These are phyloP conservation scores for Ammopiptanthus mongolicus DNA, from an alignment of 306 rosid genomes.

Conservation along the genomic window DNA sequence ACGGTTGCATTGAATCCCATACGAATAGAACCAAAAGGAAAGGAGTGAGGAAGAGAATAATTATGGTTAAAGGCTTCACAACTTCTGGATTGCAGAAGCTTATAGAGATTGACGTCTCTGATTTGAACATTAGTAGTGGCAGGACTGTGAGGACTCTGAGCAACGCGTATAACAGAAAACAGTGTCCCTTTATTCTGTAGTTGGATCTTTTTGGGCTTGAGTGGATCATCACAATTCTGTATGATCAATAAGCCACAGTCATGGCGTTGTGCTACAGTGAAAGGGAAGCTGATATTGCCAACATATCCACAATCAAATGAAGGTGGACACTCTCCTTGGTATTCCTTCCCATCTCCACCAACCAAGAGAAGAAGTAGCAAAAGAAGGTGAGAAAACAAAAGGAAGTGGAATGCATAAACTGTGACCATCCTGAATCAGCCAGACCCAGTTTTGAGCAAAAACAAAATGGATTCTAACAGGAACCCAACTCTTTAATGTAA, in stretches of 20 bases:
- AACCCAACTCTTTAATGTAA: neutral
- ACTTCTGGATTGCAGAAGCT: neutral
- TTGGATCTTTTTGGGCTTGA: neutral
- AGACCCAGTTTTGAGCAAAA: neutral
- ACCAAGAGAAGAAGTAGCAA: conserved; percentile 15
- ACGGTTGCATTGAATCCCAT: neutral
- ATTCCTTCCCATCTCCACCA: neutral
- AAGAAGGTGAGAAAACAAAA: conserved; percentile 9
- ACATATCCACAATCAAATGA: conserved; percentile 31
- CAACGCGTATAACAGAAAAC: neutral
- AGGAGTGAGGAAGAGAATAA: conserved; percentile 12
- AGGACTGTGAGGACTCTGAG: neutral
- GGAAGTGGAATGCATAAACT: neutral
- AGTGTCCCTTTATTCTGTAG: neutral
- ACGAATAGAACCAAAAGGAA: neutral
- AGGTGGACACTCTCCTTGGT: neutral
- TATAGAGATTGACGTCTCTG: neutral
- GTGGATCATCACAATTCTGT: neutral
- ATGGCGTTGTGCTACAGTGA: neutral
- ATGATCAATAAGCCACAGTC: conserved; percentile 38
- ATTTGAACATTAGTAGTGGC: neutral
- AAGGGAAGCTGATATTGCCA: conserved; percentile 27
- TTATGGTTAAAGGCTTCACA: conserved; percentile 25
- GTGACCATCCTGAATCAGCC: conserved; percentile 3
- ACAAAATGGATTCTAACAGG: neutral